Evolutionary conservation across 2,329 filamentous ascomycete genomes (phyloP).

Genomic region (Arthroderma sp.): DNA sequence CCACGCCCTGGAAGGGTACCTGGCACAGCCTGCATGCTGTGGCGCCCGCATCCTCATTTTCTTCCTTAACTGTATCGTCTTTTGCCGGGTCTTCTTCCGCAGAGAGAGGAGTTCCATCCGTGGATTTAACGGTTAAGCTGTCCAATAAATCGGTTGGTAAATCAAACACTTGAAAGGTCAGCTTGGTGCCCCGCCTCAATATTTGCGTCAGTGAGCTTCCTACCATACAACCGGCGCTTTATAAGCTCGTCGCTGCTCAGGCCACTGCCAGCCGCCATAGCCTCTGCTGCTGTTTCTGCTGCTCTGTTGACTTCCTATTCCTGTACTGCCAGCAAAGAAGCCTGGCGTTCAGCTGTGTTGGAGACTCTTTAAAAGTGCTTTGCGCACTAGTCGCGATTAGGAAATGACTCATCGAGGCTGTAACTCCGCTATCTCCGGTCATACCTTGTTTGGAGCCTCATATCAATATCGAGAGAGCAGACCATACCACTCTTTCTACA

Average conservation of each 20-base stretch:
- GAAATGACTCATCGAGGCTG: too few species aligned
- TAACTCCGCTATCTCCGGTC: too few species aligned
- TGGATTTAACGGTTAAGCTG: slow-evolving; percentile 49
- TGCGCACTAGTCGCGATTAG: too few species aligned
- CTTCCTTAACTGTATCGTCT: slow-evolving; percentile 19
- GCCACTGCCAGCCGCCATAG: slow-evolving; percentile 1
- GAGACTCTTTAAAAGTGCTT: too few species aligned
- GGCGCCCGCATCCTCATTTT: slow-evolving; percentile 34
- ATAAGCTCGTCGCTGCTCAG: slow-evolving; percentile 24
- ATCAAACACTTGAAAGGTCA: slow-evolving; percentile 54
- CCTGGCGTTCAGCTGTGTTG: too few species aligned
- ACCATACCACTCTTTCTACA: too few species aligned
- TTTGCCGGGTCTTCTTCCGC: slow-evolving; percentile 15
- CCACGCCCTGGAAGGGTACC: slow-evolving; percentile 55
- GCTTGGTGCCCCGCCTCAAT: background rate
- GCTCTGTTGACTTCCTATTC: background rate
- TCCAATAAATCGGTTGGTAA: slow-evolving; percentile 61
- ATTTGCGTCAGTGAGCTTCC: slow-evolving; percentile 4
- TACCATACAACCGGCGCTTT: slow-evolving; percentile 39
- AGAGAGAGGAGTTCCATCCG: slow-evolving; percentile 18
- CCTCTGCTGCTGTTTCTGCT: background rate
- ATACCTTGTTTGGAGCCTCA: too few species aligned
- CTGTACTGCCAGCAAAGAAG: too few species aligned
- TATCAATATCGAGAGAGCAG: too few species aligned
- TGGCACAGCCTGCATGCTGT: slow-evolving; percentile 73